Evolutionary conservation across 2,329 filamentous ascomycete species (phyloP).

Genomic region (Talaromyces marneffei): DNA sequence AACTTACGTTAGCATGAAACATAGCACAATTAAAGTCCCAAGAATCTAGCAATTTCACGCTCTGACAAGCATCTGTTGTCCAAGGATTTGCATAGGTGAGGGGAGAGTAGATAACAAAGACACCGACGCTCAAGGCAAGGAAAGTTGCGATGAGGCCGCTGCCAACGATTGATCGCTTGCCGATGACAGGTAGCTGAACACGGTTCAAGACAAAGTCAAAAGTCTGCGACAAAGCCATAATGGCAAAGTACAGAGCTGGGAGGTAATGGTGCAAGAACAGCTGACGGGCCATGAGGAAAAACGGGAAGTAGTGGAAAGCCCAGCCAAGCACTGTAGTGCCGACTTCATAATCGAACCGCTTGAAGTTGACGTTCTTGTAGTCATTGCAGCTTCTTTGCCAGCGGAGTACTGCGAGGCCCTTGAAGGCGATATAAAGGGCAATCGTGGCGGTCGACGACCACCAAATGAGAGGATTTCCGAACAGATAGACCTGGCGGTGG

Average conservation of each 20-base stretch:
- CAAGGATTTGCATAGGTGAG: conserved; percentile 89
- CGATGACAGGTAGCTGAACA: conserved; percentile 61
- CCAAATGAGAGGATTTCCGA: conserved; percentile 94
- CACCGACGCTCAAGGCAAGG: conserved; percentile 65
- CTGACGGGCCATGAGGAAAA: conserved; percentile 96
- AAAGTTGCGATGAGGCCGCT: conserved; percentile 68
- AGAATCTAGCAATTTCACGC: conserved; percentile 75
- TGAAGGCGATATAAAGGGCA: conserved; percentile 72
- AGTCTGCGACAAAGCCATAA: conserved; percentile 80
- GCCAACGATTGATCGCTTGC: conserved; percentile 66
- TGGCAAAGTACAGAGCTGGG: conserved; percentile 89
- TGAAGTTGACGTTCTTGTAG: conserved; percentile 76
- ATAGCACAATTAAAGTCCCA: conserved; percentile 99
- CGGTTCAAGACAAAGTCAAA: conserved; percentile 80
- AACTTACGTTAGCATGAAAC: conserved; percentile 79
- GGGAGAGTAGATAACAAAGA: conserved; percentile 80
- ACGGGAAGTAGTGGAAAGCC: conserved; percentile 98
- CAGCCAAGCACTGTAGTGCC: conserved; percentile 85
- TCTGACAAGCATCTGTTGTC: conserved; percentile 82
- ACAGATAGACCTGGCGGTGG: conserved; percentile 90
- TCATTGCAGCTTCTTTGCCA: conserved; percentile 94
- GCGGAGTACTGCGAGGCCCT: conserved; percentile 76
- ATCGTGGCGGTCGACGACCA: conserved; percentile 79
- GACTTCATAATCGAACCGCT: conserved; percentile 96
- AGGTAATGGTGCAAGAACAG: conserved; percentile 99